These are phyloP conservation scores for Hypoxylon sp. DNA, from an alignment of 2,329 filamentous ascomycete genomes.

Conservation along the genomic window DNA sequence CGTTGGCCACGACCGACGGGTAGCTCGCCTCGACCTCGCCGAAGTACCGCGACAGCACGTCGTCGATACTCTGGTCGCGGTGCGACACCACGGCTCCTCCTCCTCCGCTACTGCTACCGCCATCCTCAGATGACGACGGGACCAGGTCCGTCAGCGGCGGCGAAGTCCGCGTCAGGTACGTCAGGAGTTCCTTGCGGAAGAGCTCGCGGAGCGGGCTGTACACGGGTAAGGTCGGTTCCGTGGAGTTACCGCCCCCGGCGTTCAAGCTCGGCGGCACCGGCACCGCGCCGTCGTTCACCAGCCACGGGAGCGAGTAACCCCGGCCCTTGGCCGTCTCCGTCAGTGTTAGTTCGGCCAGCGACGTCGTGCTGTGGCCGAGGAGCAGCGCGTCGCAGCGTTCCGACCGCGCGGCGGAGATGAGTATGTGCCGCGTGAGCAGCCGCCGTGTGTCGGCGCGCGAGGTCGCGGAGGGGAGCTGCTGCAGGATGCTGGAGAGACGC, in stretches of 20 bases:
- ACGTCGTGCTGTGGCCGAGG: slow-evolving; percentile 87
- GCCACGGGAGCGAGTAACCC: slow-evolving; percentile 84
- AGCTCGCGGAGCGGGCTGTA: slow-evolving; percentile 88
- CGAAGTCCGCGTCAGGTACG: slow-evolving; percentile 69
- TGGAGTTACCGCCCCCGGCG: slow-evolving; percentile 21
- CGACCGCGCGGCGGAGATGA: slow-evolving; percentile 70
- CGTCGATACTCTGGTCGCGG: slow-evolving; percentile 87
- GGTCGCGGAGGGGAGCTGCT: slow-evolving; percentile 76
- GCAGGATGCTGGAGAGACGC: slow-evolving; percentile 65
- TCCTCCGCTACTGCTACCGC: too few species aligned
- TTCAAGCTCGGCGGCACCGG: slow-evolving; percentile 42
- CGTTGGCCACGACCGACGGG: slow-evolving; percentile 92
- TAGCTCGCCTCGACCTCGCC: slow-evolving; percentile 86
- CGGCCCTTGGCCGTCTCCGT: slow-evolving; percentile 91
- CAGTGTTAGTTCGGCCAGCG: slow-evolving; percentile 86
- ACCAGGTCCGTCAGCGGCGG: slow-evolving; percentile 65
- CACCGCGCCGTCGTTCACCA: slow-evolving; percentile 77
- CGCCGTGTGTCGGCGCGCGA: slow-evolving; percentile 79
- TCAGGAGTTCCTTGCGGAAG: slow-evolving; percentile 80
- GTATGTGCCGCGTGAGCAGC: slow-evolving; percentile 77
- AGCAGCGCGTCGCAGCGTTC: slow-evolving; percentile 75
- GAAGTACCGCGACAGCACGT: slow-evolving; percentile 91
- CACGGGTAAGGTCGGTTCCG: slow-evolving; percentile 55
- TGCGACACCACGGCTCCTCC: slow-evolving; percentile 66
- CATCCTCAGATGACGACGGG: slow-evolving; percentile 51